Evolutionary conservation across 2,329 filamentous ascomycete genomes (phyloP), one percentile per base, ranked within the genome.

Genomic region (Aspergillus quadricinctus): DNA sequence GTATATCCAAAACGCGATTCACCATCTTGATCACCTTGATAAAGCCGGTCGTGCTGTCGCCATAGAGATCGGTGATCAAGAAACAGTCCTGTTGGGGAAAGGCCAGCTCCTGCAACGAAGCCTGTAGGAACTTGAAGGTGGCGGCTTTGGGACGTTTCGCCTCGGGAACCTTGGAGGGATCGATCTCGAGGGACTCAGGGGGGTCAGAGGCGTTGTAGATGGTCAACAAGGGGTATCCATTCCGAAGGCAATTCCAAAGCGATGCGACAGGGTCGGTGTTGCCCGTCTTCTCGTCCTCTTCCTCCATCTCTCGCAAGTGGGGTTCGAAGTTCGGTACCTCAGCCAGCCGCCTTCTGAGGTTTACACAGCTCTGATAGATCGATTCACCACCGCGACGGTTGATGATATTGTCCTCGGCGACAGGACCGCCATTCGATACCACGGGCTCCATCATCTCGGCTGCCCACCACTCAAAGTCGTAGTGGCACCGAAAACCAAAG

Each of bases 11-110:
- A 17, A 97, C 92, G 62, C 87, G 84, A 71, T 96, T 97, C 62
- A 99, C 90, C 56, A 96, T 90, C 76, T 91, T 90, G 25, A 89
- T 92, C 56, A 96, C 92, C 85, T 97, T 97, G 64, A 97, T 92
- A 72, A 99, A 97, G 3, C 94, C 94, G 48, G 91, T 97, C 1
- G 94, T 99, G 74, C 97, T 95, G 66, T 92, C 91, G 53, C 91
- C 90, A 74, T 94, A 92, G 48, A 97, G 79, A 75, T 99, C 93
- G 56, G 86, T 89, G 65, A 99, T 88, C 66, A 96, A 89, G 73
- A 97, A 97, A 68, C 90, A 92, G 59, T 96, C 91, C 49, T 88
- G 83, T 4, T 90, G 80, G 2, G 89, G 84, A 53, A 97, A 88
- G 55, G 87, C 84, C 51, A 97, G 80, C 52, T 96, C 89, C 64